phyloP scores from a whole-genome alignment of 2,329 filamentous ascomycete genomes.

The Colletotrichum camelliae region DNA sequence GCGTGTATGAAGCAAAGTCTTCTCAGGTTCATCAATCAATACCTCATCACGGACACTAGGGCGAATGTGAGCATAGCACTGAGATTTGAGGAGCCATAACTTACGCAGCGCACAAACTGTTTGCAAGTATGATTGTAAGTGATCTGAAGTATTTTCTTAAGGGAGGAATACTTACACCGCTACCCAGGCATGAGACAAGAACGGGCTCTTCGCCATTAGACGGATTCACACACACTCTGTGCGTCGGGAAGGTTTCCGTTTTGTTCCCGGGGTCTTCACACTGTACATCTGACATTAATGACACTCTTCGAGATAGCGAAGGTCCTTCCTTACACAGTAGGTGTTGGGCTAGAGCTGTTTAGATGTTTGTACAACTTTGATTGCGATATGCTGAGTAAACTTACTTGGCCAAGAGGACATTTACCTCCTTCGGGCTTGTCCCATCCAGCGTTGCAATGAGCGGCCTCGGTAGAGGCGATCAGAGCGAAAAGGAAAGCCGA shows the following conservation, averaged over 20 bases:
- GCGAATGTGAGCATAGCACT: background rate
- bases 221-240: background rate
- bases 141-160: background rate
- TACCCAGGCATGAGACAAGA: background rate
- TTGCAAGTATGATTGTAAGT: background rate
- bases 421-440: background rate
- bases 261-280: background rate
- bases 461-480: background rate
- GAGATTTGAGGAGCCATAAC: background rate
- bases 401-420: background rate
- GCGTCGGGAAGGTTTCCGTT: background rate
- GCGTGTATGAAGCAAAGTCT: fast-evolving
- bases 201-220: background rate
- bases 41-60: background rate
- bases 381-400: background rate
- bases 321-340: background rate
- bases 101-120: background rate
- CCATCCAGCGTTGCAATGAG: background rate
- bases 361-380: background rate
- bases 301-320: background rate
- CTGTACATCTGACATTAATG: background rate
- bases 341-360: background rate
- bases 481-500: background rate
- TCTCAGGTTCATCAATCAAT: background rate
- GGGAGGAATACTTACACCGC: background rate